Evolutionary conservation across 805 yeast species (phyloP).

Genomic region (Candida boleticola): DNA sequence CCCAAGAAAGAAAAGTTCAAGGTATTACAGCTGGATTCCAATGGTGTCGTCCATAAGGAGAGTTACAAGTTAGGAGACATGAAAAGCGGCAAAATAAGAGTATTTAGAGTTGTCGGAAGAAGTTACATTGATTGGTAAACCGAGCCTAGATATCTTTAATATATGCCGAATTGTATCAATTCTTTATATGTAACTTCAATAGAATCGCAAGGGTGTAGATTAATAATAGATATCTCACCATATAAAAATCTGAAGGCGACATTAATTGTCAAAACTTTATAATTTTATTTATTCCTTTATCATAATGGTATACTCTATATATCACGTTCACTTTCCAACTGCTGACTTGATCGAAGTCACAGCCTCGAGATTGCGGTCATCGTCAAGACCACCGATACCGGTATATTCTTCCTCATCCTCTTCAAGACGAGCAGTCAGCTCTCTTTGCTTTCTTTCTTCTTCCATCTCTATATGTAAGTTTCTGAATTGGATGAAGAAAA

Average conservation of each 20-base stretch:
- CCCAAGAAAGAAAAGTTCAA: conserved; percentile 64
- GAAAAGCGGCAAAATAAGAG: conserved; percentile 74
- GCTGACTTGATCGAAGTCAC: not conserved
- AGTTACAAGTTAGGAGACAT: conserved; percentile 70
- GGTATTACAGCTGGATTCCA: conserved; percentile 56
- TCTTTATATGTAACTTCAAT: not conserved
- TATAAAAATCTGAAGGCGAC: too few relatives aligned
- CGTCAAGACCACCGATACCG: not conserved
- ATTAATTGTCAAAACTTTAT: too few relatives aligned
- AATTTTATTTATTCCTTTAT: too few relatives aligned
- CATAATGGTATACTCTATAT: not conserved
- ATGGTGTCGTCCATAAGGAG: conserved; percentile 55
- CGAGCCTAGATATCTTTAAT: too few relatives aligned
- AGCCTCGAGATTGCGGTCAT: not conserved
- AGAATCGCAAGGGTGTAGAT: not conserved
- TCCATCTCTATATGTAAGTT: conserved; percentile 42
- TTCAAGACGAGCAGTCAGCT: conserved; percentile 5
- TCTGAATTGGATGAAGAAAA: conserved; percentile 31
- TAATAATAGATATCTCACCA: not conserved
- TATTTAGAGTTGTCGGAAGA: conserved; percentile 76
- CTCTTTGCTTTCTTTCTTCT: conserved; percentile 28
- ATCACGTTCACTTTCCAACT: not conserved
- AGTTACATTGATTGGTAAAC: conserved; percentile 68
- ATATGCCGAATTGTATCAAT: not conserved
- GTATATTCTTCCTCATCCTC: not conserved